phyloP scores from a whole-genome alignment of 1,139 yeast genomes.

The Groenewaldozyma auringiensis region DNA sequence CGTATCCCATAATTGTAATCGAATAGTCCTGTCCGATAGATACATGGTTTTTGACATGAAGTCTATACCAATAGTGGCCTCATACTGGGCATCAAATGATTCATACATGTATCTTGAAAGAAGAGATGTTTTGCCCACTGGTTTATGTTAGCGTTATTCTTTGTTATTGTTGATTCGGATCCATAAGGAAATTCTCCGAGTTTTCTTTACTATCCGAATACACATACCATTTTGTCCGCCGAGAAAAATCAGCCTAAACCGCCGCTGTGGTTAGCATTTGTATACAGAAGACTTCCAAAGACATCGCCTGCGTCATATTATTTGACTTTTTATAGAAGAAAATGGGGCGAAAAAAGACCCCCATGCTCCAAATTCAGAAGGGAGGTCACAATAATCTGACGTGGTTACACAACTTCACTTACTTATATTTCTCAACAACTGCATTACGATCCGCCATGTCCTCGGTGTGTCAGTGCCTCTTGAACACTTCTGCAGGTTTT shows the following conservation, averaged over 20 bases:
- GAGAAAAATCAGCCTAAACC: slow-evolving; percentile 70
- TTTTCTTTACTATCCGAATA: slow-evolving; percentile 2
- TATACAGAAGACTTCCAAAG: too few species aligned
- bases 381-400: background rate
- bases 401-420: slow-evolving; percentile 19
- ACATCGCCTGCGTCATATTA: too few species aligned
- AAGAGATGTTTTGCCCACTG: slow-evolving; percentile 88
- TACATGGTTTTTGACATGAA: slow-evolving; percentile 85
- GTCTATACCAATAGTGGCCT: slow-evolving; percentile 95
- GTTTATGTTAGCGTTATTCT: background rate
- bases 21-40: slow-evolving; percentile 63
- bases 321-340: too few species aligned
- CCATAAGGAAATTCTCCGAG: background rate
- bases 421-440: slow-evolving; percentile 34
- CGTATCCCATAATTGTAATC: slow-evolving; percentile 89
- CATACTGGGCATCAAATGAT: slow-evolving; percentile 84
- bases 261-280: slow-evolving; percentile 6
- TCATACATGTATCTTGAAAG: slow-evolving; percentile 97
- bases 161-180: background rate
- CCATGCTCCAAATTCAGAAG: too few species aligned
- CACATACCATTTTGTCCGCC: slow-evolving; percentile 86
- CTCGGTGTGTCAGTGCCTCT: background rate
- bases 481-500: too few species aligned
- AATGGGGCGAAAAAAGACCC: too few species aligned
- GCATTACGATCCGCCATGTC: slow-evolving; percentile 27